Conservation (phyloP, 2,329 filamentous ascomycete species). For the Aureobasidium lini region DNA sequence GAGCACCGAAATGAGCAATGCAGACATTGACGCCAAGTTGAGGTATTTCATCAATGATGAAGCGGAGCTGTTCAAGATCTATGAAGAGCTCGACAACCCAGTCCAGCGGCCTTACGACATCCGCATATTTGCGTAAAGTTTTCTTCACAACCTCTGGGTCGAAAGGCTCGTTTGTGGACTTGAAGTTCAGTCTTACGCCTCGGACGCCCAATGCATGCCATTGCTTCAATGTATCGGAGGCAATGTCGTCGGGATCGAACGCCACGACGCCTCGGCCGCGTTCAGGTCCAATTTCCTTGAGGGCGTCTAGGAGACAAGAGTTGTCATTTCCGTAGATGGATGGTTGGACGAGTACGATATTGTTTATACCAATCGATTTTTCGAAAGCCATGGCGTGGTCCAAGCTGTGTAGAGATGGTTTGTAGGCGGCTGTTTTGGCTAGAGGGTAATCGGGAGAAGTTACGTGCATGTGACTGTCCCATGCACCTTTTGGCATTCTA, state of each 20-base stretch:
- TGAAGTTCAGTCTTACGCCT: conserved; percentile 27
- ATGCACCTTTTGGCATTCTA: conserved; percentile 40
- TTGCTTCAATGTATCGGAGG: conserved; percentile 18
- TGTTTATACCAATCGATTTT: conserved; percentile 20
- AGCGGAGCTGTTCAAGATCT: conserved; percentile 42
- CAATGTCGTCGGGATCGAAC: conserved; percentile 22
- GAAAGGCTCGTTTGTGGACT: conserved; percentile 31
- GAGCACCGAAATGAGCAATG: conserved; percentile 51
- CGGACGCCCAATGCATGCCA: conserved; percentile 26
- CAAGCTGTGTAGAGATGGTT: conserved; percentile 43
- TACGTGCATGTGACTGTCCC: conserved; percentile 60
- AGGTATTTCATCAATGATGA: conserved; percentile 44
- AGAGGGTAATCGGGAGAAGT: conserved; percentile 50
- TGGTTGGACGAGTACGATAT: conserved; percentile 25
- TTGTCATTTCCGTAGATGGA: conserved; percentile 29
- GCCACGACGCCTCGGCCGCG: conserved; percentile 25
- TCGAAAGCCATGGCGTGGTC: conserved; percentile 38
- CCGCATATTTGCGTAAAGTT: conserved; percentile 42
- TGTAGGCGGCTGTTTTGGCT: conserved; percentile 43
- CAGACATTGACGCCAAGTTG: conserved; percentile 45
- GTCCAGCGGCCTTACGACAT: conserved; percentile 41
- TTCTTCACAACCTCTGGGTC: conserved; percentile 34
- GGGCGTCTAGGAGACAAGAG: conserved; percentile 25
- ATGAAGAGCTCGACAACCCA: conserved; percentile 56
- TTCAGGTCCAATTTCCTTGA: conserved; percentile 19